Evolutionary conservation across 1,139 yeast species (phyloP), one percentile per base, ranked within the genome.

Genomic region (Nakaseomyces sp.): DNA sequence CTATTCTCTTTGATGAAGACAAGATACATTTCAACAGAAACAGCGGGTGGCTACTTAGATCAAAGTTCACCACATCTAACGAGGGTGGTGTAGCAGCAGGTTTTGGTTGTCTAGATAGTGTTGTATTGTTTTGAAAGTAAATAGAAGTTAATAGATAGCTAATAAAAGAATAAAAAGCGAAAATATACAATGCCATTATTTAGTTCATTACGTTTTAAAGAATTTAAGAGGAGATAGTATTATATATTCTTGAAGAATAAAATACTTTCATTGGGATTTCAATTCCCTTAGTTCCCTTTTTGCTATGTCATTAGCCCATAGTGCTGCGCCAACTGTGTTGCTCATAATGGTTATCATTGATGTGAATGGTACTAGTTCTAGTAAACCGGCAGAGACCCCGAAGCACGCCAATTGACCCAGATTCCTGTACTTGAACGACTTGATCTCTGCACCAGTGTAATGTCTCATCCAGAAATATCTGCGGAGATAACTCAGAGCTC

Each of bases 41-140:
- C 52, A 77, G 88, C 1, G 97, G 96, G 5, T 86, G 86, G 77
- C 71, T 91, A 50, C 69, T 91, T 54, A 77, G 98, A 65, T 86
- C 96, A 2, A 91, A 91, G 64, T 77, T 88, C 47, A 81, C 86
- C 52, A 70, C 82, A 2, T 83, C 95, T 45, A 80, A 91, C 64
- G 98, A 91, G 68, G 98, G 98, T 41, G 98, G 98, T 31, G 96
- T 91, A 28, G 97, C 97, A 25, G 97, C 98, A 12, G 98, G 98
- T 0, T 91, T 85, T 66, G 98, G 97, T 9, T 88, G 96, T 64
- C 87, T 91, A 43, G 98, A 91, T 64, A 84, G 89, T 56, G 69
- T 77, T 29, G 66, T 68, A 31, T 43, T 60, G 36, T 52, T 53
- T 41, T 56, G n/a, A 50, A 22, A 22, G 9, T 22, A 22, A 6